Evolutionary conservation across 805 yeast species (phyloP), one percentile per base, ranked within the genome.

Genomic region (Wickerhamomyces sydowiorum): DNA sequence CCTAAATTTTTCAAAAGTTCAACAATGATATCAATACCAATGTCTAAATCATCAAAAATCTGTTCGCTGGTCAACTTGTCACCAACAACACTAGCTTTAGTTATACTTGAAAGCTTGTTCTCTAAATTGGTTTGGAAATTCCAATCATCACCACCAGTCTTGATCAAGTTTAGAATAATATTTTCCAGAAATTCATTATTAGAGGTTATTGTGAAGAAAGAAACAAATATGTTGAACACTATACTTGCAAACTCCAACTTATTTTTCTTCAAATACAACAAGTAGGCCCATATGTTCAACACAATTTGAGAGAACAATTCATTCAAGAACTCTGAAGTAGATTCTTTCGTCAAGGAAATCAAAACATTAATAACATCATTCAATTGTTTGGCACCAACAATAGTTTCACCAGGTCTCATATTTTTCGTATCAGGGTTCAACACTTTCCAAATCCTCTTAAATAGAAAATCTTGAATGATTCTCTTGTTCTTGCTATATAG

Each of bases 331-430:
- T 62, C 67, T 1, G 46, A 44, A 1, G 66, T 57, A 1, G 69
- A 49, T 36, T 69, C 71, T 50, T 78, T 78, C 0, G 82, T 63
- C 9, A 86, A 51, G 0, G 91, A 79, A 1, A 83, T 59, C n/a
- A 82, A 49, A 0, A 82, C 86, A 57, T 83, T 83, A 19, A 85
- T 65, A 5, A 69, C 66, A 56, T 83, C 80, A 51, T 84, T 82
- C 17, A 85, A 57, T 4, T 70, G 69, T 17, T 68, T 65, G 38
- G 76, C 83, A 7, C 65, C 40, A 0, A 72, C 69, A 1, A 74
- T 49, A 1, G 67, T 54, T 3, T 57, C 58, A 5, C 57, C 58
- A 2, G 45, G 51, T 17, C 57, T 54, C 33, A 49, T 48, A 3
- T 48, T 42, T 5, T 41, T 37, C 5, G 19, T 25, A 2, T 40